Base-by-base conservation (phyloP, 2,329 filamentous ascomycete species). In the Aspergillus pseudotamarii region DNA sequence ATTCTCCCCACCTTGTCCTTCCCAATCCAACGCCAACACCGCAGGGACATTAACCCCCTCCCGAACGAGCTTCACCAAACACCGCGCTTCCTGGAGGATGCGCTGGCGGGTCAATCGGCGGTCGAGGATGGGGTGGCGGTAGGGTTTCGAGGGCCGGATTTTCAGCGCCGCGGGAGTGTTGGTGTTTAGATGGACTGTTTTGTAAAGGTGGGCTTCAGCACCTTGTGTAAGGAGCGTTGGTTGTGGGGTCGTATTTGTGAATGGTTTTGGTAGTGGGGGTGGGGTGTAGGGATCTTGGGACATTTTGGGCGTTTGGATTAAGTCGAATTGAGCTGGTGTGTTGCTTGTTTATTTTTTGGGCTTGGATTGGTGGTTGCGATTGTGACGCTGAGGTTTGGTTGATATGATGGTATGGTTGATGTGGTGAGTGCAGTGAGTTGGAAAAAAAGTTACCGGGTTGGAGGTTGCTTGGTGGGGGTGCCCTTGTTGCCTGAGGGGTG, bases 161-260 rank as follows among this genome's bases (percentile, higher is more conserved):
- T 99, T 99, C 66, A 98, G 87, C 0, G 94, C 92, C 75, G 89
- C 91, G 16, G 90, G 87, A 11, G 87, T 83, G 61, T 83, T 76
- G 45, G 91, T 86, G 1, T 85, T 77, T 60, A 97, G 89, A 80
- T 92, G 96, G 60, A 87, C 89, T 21, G 92, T 94, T 78, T 89
- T 90, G 87, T 96, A 98, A 75, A 99, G 88, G 68, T 94, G 92
- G 64, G 92, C 94, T 86, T 99, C 95, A 75, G 95, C 95, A 80
- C 95, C 95, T 84, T 98, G 95, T 62, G 92, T 90, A 71, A 98
- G 87, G 73, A 97, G 91, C 56, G 76, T 78, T 66, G 92, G 88
- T 56, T 86, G 79, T 69, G 87, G 82, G 65, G 85, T 82, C 75
- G 86, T 85, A 81, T 88, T 82, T 63, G 84, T 83, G 78, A 93